A percentile compares a stretch with the other conserved stretches of the same genome.
Evolutionary conservation across 108 stramenopile species (phyloP).

Genomic region (Skeletonema tropicum): DNA sequence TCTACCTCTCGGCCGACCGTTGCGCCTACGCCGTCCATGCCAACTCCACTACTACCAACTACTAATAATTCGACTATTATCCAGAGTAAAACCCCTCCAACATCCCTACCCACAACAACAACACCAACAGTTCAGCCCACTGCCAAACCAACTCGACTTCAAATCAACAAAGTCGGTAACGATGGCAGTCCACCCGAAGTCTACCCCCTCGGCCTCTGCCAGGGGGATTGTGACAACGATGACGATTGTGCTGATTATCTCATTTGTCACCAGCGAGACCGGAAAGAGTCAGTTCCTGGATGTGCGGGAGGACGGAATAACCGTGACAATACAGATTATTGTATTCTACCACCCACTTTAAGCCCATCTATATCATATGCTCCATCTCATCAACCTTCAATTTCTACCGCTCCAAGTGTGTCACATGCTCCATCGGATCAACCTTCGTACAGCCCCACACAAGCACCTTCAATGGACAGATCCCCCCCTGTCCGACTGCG

Average conservation of each 20-base stretch:
- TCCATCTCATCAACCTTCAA: neutral
- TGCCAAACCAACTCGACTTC: neutral
- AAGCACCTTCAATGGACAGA: neutral
- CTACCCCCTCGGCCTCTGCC: no score
- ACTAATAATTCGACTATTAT: neutral
- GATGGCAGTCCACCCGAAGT: neutral
- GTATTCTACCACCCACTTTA: conserved; percentile 4
- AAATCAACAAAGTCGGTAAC: neutral
- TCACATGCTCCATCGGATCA: neutral
- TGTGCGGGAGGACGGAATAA: conserved; percentile 7
- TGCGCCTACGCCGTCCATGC: no score
- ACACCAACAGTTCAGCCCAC: neutral
- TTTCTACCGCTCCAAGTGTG: neutral
- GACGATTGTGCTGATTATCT: conserved; percentile 26
- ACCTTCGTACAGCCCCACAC: neutral
- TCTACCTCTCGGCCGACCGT: no score
- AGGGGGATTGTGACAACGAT: conserved; percentile 2
- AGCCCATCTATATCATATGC: neutral
- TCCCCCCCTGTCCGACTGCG: conserved; percentile 22
- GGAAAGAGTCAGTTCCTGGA: conserved; percentile 21
- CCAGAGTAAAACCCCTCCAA: neutral
- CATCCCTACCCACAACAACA: neutral
- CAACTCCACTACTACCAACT: no score
- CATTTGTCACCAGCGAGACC: conserved; percentile 15
- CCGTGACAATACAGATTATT: conserved; percentile 6